Evolutionary conservation across 495 filamentous ascomycete genomes (phyloP).

Genomic region (Bacidia gigantensis): DNA sequence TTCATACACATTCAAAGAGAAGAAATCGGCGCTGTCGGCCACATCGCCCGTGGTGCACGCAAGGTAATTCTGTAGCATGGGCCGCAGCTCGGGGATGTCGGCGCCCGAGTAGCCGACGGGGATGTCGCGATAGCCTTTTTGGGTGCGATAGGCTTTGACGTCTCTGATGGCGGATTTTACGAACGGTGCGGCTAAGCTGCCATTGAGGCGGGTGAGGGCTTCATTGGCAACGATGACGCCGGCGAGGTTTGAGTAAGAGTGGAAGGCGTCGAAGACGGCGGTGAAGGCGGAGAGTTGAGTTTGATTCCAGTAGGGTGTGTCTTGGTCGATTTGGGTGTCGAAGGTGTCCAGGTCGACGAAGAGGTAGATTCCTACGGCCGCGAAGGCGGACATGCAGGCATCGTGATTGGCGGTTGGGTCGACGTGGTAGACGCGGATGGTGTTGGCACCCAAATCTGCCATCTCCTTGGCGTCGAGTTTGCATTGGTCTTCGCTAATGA

Average conservation of each 20-base stretch:
- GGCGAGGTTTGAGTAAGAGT: constrained; percentile 61
- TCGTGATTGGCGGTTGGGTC: constrained; percentile 53
- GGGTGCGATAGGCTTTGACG: constrained; percentile 66
- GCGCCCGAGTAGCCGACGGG: constrained; percentile 85
- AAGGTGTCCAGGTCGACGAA: constrained; percentile 80
- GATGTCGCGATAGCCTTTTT: constrained; percentile 67
- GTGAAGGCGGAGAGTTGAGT: constrained; percentile 52
- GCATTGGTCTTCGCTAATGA: constrained; percentile 65
- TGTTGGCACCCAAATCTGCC: constrained; percentile 66
- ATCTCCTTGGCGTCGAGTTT: constrained; percentile 62
- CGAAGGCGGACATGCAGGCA: constrained; percentile 57
- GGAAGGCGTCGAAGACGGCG: constrained; percentile 65
- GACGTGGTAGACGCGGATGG: constrained; percentile 84
- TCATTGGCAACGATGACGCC: constrained; percentile 85
- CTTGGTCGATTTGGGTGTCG: constrained; percentile 60
- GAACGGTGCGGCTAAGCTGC: constrained; percentile 59
- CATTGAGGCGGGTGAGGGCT: constrained; percentile 46
- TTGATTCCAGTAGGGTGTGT: constrained; percentile 54
- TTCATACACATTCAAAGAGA: constrained; percentile 72
- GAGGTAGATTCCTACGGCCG: constrained; percentile 61
- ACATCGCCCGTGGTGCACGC: constrained; percentile 51
- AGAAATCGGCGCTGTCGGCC: constrained; percentile 69
- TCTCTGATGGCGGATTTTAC: constrained; percentile 71
- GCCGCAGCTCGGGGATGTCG: constrained; percentile 66
- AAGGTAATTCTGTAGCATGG: constrained; percentile 80